Evolutionary conservation across 2,329 filamentous ascomycete genomes (phyloP).

Genomic region (Alternaria atra): DNA sequence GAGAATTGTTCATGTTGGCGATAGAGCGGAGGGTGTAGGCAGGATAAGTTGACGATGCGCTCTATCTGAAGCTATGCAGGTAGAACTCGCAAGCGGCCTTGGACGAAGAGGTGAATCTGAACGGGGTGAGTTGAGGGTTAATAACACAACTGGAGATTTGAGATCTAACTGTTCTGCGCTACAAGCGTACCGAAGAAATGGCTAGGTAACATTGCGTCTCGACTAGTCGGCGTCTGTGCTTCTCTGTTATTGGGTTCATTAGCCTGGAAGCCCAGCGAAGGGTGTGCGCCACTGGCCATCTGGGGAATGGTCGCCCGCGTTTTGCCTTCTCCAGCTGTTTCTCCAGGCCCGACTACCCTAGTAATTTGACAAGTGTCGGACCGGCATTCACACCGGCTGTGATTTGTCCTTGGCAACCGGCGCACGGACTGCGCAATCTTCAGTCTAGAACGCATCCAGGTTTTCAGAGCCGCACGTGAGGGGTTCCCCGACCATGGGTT

Average conservation of each 20-base stretch:
- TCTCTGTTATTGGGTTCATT: background rate
- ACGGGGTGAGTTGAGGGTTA: constrained; percentile 2
- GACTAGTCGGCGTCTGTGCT: background rate
- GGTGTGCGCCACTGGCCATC: background rate
- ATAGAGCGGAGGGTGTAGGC: background rate
- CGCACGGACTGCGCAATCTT: background rate
- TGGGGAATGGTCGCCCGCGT: constrained; percentile 7
- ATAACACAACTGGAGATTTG: constrained; percentile 5
- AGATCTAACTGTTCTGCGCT: background rate
- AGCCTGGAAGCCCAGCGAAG: background rate
- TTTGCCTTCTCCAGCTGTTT: background rate
- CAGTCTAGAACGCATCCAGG: background rate
- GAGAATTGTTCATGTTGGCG: background rate
- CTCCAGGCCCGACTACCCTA: constrained; percentile 2
- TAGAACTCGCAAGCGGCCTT: constrained; percentile 5
- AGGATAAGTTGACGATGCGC: background rate
- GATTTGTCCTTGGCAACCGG: background rate
- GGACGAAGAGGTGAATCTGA: background rate
- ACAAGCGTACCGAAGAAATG: constrained; percentile 3
- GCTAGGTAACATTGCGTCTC: constrained; percentile 1
- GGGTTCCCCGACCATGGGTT: constrained; percentile 3
- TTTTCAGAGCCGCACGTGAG: constrained; percentile 7
- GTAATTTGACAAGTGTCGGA: constrained; percentile 7
- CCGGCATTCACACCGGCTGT: constrained; percentile 1
- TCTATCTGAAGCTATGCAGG: constrained; percentile 1